These are phyloP conservation scores for Aureobasidium musti DNA, from an alignment of 2,329 filamentous ascomycete genomes.

Conservation along the genomic window DNA sequence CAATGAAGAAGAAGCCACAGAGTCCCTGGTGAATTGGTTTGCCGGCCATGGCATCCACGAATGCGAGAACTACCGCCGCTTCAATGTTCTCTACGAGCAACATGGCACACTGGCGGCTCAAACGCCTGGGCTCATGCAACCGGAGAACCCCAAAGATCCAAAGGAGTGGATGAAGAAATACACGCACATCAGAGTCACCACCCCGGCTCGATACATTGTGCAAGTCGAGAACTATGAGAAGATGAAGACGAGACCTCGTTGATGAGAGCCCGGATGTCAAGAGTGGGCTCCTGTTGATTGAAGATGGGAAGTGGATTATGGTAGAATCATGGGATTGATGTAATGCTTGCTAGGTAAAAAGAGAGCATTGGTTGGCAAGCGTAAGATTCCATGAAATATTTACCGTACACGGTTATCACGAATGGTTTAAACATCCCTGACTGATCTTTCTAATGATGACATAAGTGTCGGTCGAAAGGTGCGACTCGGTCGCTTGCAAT, in stretches of 20 bases:
- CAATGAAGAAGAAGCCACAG: slow-evolving; percentile 36
- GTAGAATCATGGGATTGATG: background rate
- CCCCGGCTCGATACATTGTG: slow-evolving; percentile 26
- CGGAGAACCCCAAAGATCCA: slow-evolving; percentile 35
- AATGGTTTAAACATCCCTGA: background rate
- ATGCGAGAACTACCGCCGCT: slow-evolving; percentile 36
- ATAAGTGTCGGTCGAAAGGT: background rate
- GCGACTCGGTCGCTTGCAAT: background rate
- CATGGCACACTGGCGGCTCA: slow-evolving; percentile 23
- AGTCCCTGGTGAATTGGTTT: slow-evolving; percentile 41
- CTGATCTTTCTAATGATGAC: background rate
- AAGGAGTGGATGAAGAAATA: slow-evolving; percentile 37
- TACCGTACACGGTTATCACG: background rate
- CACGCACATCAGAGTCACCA: slow-evolving; percentile 36
- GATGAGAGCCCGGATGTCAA: background rate
- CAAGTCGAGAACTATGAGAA: slow-evolving; percentile 28
- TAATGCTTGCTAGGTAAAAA: background rate
- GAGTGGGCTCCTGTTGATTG: background rate
- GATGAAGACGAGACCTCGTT: slow-evolving; percentile 15
- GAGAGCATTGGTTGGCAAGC: background rate
- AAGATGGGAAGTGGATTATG: background rate
- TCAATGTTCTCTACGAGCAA: slow-evolving; percentile 37
- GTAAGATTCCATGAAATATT: background rate
- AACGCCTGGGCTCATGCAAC: slow-evolving; percentile 9
- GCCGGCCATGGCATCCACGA: slow-evolving; percentile 33